Percentiles rank a stretch among this genome's conserved stretches.
These are phyloP conservation scores for Bremia lactucae DNA, from an alignment of 352 stramenopile genomes.

Conservation along the genomic window DNA sequence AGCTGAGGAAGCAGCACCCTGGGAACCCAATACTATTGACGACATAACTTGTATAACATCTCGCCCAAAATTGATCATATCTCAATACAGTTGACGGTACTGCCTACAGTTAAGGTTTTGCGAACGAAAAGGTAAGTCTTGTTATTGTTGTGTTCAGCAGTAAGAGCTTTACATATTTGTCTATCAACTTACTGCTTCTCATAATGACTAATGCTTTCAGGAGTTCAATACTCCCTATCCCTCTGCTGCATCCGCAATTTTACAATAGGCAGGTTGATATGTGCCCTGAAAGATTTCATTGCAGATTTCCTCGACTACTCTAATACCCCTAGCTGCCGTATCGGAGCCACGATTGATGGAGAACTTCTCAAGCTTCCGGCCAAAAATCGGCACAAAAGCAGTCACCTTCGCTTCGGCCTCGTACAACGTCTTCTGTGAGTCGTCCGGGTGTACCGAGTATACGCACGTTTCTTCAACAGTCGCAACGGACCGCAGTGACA, in stretches of 20 bases:
- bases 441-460: constrained; percentile 60
- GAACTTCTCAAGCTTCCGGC: constrained; percentile 75
- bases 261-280: constrained; percentile 56
- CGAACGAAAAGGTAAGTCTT: no score
- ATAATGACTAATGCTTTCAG: neutral
- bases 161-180: constrained; percentile 6
- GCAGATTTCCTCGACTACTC: constrained; percentile 71
- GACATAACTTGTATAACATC: no score
- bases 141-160: no score
- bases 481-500: constrained; percentile 64
- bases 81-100: no score
- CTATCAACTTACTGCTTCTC: no score
- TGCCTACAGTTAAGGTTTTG: no score
- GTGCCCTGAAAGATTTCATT: constrained; percentile 81
- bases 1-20: no score
- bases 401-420: constrained; percentile 65
- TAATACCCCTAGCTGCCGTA: constrained; percentile 70
- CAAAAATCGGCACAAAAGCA: constrained; percentile 72
- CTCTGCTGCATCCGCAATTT: constrained; percentile 13
- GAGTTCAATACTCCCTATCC: constrained; percentile 5
- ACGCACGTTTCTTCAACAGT: constrained; percentile 78
- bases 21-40: no score
- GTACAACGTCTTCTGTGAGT: constrained; percentile 50
- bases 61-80: no score
- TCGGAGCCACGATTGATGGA: constrained; percentile 60